Base-by-base conservation (phyloP, 371 early-diverging fungal species). In the Actinomortierella ambigua region DNA sequence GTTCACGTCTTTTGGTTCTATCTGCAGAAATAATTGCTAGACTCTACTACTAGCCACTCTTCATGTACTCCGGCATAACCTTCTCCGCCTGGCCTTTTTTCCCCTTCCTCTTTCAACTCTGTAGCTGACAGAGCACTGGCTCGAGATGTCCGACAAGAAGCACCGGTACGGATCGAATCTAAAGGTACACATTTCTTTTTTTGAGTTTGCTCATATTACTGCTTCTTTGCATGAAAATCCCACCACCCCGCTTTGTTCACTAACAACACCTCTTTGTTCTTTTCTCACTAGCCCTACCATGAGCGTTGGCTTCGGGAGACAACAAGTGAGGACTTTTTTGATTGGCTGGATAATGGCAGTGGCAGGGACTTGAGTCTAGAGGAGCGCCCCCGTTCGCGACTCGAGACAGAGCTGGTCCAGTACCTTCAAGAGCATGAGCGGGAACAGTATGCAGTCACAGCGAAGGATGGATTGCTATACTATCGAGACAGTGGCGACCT, bases 151-250 rank as follows among this genome's bases (percentile, higher is more conserved):
- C 8, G 79, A 79, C 59, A 57, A 29, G 43, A 57, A 78, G 23
- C 79, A 76, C 29, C 65, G 79, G 29, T 79, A 79, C 27, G 79
- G 76, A n/a, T 61, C 79, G 34, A 79, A 79, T 34, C 55, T 79
- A 29, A 76, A 76, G 73, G 79, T 73, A 56, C 5, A 55, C n/a
- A 1, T 22, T 29, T 18, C 17, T 22, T 29, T 18, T 20, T 50
- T 52, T 24, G 13, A 11, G 14, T 26, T 2, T 17, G 53, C 20
- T 28, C 13, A 14, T 2, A 17, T 18, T 40, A 46, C 13, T 27
- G 46, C 40, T 55, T n/a, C 29, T 52, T 34, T 56, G 11, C 14
- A 39, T 59, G 8, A 50, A 13, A 2, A 23, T 23, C 18, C 2
- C 11, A 22, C 23, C 17, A 53, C 17, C 13, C 18, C n/a, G n/a